phyloP scores from a whole-genome alignment of 768 basidiomycete genomes.

The Xerocomus spinulosus region DNA sequence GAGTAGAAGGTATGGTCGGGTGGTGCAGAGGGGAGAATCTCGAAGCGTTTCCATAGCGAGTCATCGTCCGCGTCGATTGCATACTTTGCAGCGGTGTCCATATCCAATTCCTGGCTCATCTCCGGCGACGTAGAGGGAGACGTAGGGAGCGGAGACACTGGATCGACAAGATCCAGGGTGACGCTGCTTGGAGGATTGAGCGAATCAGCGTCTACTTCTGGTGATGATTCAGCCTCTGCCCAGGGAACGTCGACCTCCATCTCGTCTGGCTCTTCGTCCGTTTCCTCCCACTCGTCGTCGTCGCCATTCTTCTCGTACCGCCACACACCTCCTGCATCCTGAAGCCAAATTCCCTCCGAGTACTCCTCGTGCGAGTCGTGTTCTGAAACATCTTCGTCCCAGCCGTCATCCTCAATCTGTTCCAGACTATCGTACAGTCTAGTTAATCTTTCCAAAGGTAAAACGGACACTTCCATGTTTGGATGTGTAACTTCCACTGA shows the following conservation, averaged over 20 bases:
- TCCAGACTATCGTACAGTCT: slow-evolving; percentile 79
- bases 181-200: slow-evolving; percentile 13
- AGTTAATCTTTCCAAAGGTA: slow-evolving; percentile 66
- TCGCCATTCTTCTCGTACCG: slow-evolving; percentile 28
- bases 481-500: slow-evolving; percentile 70
- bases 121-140: slow-evolving; percentile 33
- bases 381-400: slow-evolving; percentile 39
- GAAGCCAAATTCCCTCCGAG: slow-evolving; percentile 39
- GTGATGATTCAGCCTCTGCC: slow-evolving; percentile 21
- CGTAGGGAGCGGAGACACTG: slow-evolving; percentile 21
- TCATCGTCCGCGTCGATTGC: slow-evolving; percentile 34
- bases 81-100: slow-evolving; percentile 26
- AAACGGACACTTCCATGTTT: slow-evolving; percentile 42
- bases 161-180: slow-evolving; percentile 19
- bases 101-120: slow-evolving; percentile 27
- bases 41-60: slow-evolving; percentile 76
- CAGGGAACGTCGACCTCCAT: slow-evolving; percentile 37
- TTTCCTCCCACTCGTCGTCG: slow-evolving; percentile 40
- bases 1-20: slow-evolving; percentile 77
- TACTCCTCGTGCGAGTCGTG: slow-evolving; percentile 39
- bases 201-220: slow-evolving; percentile 16
- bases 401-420: slow-evolving; percentile 67
- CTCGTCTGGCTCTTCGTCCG: slow-evolving; percentile 30
- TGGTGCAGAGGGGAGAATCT: slow-evolving; percentile 70
- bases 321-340: slow-evolving; percentile 38